A percentile compares a stretch with the other conserved stretches of the same genome.
Conservation (phyloP, 1,284 basidiomycete species). For the Xerocomus amazonicus region DNA sequence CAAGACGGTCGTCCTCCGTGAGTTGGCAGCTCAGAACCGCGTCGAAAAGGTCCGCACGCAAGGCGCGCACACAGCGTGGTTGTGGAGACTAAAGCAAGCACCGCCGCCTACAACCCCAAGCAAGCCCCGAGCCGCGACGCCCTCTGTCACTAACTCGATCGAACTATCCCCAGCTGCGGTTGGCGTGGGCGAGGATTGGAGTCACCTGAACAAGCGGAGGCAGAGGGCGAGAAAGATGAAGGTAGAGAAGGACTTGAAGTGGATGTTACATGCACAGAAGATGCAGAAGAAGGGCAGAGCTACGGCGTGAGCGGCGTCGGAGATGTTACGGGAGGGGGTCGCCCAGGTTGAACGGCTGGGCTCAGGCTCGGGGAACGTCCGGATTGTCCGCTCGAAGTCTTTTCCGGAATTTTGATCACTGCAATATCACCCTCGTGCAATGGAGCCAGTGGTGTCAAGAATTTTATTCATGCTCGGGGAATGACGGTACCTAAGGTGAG, state of each 20-base stretch:
- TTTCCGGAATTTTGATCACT: too few species aligned
- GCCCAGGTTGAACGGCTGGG: too few species aligned
- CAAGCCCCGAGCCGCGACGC: background rate
- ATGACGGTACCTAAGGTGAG: too few species aligned
- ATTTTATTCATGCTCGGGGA: too few species aligned
- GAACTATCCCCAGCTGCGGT: conserved; percentile 36
- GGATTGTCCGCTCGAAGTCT: too few species aligned
- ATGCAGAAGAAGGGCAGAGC: conserved; percentile 6
- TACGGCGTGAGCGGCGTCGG: background rate
- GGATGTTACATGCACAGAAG: conserved; percentile 30
- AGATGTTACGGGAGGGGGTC: background rate
- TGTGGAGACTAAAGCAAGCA: conserved; percentile 35
- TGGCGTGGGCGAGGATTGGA: conserved; percentile 51
- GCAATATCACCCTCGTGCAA: too few species aligned
- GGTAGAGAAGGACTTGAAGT: conserved; percentile 33
- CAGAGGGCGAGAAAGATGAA: conserved; percentile 40
- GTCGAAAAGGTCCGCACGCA: conserved; percentile 44
- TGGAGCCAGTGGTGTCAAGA: too few species aligned
- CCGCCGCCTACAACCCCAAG: background rate
- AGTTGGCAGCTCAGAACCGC: conserved; percentile 40
- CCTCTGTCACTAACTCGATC: conserved; percentile 7
- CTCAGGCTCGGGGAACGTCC: too few species aligned
- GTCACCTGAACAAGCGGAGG: conserved; percentile 54
- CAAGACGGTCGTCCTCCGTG: conserved; percentile 50
- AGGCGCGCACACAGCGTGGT: conserved; percentile 34